Conservation (phyloP, 2,329 filamentous ascomycete species). For the Westerdykella sp. region DNA sequence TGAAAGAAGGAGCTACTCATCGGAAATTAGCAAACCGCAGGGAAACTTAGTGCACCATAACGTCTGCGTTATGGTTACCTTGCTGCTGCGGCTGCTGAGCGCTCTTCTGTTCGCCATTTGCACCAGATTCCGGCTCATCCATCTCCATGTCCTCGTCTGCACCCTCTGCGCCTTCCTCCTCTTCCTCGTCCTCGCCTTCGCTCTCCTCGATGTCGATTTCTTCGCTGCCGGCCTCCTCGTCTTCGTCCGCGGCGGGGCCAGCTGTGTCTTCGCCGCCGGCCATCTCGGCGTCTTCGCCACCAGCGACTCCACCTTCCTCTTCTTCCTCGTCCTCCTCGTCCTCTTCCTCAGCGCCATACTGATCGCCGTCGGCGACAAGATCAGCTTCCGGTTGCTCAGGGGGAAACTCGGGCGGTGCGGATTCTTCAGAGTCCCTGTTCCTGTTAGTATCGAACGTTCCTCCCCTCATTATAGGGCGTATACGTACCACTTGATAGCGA, state of each 20-base stretch:
- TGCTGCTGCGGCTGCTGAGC: constrained; percentile 19
- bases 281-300: constrained; percentile 68
- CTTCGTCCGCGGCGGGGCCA: constrained; percentile 53
- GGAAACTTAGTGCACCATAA: constrained; percentile 37
- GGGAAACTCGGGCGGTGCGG: constrained; percentile 89
- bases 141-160: constrained; percentile 52
- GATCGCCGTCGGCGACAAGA: constrained; percentile 71
- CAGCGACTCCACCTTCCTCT: constrained; percentile 47
- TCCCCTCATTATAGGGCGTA: no score
- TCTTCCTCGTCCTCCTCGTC: constrained; percentile 74
- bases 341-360: constrained; percentile 83
- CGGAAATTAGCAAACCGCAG: not conserved
- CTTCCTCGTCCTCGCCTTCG: constrained; percentile 64
- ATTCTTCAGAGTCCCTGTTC: constrained; percentile 92
- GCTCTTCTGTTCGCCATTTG: constrained; percentile 33
- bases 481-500: constrained; percentile 91
- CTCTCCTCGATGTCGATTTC: constrained; percentile 73
- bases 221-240: constrained; percentile 69
- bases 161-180: constrained; percentile 55
- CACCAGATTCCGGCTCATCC: constrained; percentile 45
- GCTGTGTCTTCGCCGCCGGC: constrained; percentile 57
- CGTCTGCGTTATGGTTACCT: constrained; percentile 23
- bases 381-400: constrained; percentile 98
- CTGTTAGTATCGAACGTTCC: constrained; percentile 27
- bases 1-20: no score